Evolutionary conservation across 345 rosid species (phyloP).

Genomic region (Linum usitatissimum): DNA sequence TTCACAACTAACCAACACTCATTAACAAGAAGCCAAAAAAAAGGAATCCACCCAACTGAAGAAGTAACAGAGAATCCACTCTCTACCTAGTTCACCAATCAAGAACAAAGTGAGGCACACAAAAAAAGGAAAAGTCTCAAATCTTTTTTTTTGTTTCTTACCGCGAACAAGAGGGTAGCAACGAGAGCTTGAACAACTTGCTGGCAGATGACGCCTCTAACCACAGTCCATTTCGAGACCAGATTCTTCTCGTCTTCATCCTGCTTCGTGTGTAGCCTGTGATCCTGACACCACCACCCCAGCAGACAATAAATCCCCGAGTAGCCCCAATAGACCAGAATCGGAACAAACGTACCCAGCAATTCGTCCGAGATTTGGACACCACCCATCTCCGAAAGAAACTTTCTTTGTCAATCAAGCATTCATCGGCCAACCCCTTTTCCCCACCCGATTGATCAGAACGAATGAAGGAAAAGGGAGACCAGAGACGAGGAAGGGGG

Average conservation of each 20-base stretch:
- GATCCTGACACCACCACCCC: slow-evolving; percentile 36
- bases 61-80: too few species aligned
- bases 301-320: slow-evolving; percentile 56
- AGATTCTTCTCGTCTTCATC: slow-evolving; percentile 79
- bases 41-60: too few species aligned
- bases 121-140: too few species aligned
- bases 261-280: slow-evolving; percentile 64
- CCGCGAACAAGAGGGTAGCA: slow-evolving; percentile 63
- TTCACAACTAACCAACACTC: too few species aligned
- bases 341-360: slow-evolving; percentile 66
- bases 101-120: too few species aligned
- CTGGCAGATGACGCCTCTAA: slow-evolving; percentile 76
- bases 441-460: too few species aligned
- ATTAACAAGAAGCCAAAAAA: too few species aligned
- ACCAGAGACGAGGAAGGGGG: too few species aligned
- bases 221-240: slow-evolving; percentile 55
- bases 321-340: slow-evolving; percentile 70
- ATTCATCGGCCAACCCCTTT: too few species aligned
- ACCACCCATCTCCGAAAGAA: slow-evolving; percentile 29
- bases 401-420: too few species aligned
- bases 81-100: too few species aligned
- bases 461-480: too few species aligned
- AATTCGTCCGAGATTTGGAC: slow-evolving; percentile 62
- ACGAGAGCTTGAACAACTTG: slow-evolving; percentile 70
- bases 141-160: slow-evolving; percentile 11